A percentile compares a stretch with the other conserved stretches of the same genome.
phyloP scores from a whole-genome alignment of 2,329 filamentous ascomycete species.

The Cadophora gregata region DNA sequence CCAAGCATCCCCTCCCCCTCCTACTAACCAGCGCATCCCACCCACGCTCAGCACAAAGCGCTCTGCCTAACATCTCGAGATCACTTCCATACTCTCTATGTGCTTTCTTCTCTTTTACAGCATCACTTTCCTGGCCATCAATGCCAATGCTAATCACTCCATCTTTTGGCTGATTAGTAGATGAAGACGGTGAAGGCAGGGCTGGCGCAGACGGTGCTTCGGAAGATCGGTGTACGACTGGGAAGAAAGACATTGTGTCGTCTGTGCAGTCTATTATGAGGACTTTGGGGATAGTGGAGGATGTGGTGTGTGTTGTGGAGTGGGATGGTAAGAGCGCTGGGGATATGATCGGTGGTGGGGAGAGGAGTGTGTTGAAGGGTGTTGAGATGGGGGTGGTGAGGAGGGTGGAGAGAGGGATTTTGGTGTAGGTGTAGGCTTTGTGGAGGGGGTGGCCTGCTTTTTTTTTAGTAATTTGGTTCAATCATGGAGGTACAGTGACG shows the following conservation, averaged over 20 bases:
- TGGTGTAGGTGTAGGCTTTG: slow-evolving; percentile 65
- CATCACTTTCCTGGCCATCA: not conserved
- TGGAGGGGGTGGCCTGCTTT: slow-evolving; percentile 64
- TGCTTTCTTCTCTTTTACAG: not conserved
- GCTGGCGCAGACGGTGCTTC: not conserved
- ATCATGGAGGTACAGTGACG: not conserved
- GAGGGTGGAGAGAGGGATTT: slow-evolving; percentile 64
- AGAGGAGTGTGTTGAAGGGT: slow-evolving; percentile 36
- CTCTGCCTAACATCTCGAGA: slow-evolving; percentile 73
- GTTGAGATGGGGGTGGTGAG: slow-evolving; percentile 43
- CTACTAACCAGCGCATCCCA: slow-evolving; percentile 76
- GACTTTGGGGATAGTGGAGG: slow-evolving; percentile 49
- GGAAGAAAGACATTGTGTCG: slow-evolving; percentile 21
- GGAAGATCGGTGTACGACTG: not conserved
- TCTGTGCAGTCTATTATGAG: slow-evolving; percentile 67
- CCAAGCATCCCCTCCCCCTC: slow-evolving; percentile 70
- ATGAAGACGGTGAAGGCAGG: not conserved
- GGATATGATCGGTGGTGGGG: slow-evolving; percentile 37
- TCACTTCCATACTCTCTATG: slow-evolving; percentile 55
- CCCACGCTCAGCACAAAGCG: slow-evolving; percentile 75
- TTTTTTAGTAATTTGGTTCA: not conserved
- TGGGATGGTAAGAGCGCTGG: slow-evolving; percentile 32
- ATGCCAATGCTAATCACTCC: no score
- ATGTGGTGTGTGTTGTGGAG: slow-evolving; percentile 45
- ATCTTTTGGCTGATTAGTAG: not conserved